A percentile compares a stretch with the other conserved stretches of the same genome.
phyloP scores from a whole-genome alignment of 805 yeast genomes.

The Cyberlindnera misumaiensis region DNA sequence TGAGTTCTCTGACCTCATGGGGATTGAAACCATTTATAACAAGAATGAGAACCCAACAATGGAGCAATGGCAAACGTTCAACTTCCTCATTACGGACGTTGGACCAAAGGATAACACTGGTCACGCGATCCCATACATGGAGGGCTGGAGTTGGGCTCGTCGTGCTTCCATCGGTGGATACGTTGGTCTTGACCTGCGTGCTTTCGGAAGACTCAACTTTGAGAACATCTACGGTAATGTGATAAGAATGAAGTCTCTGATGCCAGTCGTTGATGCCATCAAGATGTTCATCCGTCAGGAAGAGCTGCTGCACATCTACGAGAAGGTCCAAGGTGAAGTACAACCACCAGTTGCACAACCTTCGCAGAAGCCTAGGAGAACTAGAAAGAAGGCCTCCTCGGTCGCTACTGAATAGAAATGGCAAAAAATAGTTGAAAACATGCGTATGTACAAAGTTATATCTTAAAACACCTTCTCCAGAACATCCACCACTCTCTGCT shows the following conservation, averaged over 20 bases:
- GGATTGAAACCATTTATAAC: constrained; percentile 47
- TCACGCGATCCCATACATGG: constrained; percentile 18
- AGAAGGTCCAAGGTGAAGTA: constrained; percentile 6
- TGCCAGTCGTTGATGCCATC: constrained; percentile 11
- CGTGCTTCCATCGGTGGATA: constrained; percentile 34
- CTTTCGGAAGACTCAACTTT: constrained; percentile 9
- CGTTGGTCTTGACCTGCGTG: constrained; percentile 30
- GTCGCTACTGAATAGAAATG: neutral
- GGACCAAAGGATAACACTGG: constrained; percentile 4
- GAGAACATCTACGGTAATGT: constrained; percentile 3
- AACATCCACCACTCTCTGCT: constrained; percentile 11
- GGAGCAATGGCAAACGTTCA: constrained; percentile 40
- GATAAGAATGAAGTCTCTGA: constrained; percentile 6
- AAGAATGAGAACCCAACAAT: constrained; percentile 53
- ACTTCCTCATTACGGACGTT: constrained; percentile 39
- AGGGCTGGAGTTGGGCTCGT: constrained; percentile 36
- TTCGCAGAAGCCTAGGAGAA: neutral
- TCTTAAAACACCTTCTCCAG: constrained; percentile 15
- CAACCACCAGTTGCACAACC: neutral
- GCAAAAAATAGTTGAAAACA: neutral
- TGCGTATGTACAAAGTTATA: constrained; percentile 1
- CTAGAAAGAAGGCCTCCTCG: neutral
- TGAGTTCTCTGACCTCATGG: constrained; percentile 36
- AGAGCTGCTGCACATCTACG: constrained; percentile 11
- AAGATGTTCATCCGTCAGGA: constrained; percentile 9